Evolutionary conservation across 2,329 filamentous ascomycete species (phyloP).

Genomic region (Plenodomus lindquistii): DNA sequence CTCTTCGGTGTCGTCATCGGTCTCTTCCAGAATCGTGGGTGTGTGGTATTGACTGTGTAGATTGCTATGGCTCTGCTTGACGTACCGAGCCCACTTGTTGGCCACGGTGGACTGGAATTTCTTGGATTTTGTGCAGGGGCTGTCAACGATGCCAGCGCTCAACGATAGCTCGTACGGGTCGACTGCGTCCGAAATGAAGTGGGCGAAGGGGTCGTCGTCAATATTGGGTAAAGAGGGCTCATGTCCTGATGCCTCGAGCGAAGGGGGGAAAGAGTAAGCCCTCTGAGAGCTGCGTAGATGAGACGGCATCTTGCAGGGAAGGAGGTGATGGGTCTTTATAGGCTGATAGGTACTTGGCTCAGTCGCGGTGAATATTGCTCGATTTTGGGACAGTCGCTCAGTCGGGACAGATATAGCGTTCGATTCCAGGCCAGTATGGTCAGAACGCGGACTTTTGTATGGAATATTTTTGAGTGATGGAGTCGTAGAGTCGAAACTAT

Average conservation of each 20-base stretch:
- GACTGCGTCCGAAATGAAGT: conserved; percentile 50
- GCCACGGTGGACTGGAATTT: conserved; percentile 47
- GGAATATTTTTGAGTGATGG: conserved; percentile 17
- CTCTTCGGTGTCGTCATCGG: conserved; percentile 31
- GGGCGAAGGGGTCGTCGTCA: conserved; percentile 49
- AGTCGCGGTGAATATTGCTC: conserved; percentile 28
- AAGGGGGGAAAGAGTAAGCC: conserved; percentile 43
- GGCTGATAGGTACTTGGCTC: conserved; percentile 27
- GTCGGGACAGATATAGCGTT: conserved; percentile 26
- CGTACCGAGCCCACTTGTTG: conserved; percentile 47
- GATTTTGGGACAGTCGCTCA: conserved; percentile 21
- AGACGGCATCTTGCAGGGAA: conserved; percentile 40
- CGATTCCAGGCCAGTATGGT: conserved; percentile 16
- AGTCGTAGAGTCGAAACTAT: conserved; percentile 22
- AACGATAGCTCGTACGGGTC: conserved; percentile 45
- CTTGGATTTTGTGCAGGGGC: conserved; percentile 32
- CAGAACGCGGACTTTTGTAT: conserved; percentile 4
- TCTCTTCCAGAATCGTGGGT: conserved; percentile 28
- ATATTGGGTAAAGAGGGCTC: conserved; percentile 42
- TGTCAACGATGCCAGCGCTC: conserved; percentile 42
- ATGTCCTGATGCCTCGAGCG: conserved; percentile 33
- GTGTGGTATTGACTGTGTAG: conserved; percentile 41
- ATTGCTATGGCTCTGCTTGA: conserved; percentile 40
- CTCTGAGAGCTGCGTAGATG: conserved; percentile 32
- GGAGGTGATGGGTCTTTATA: conserved; percentile 25